Conservation (phyloP, 2,329 filamentous ascomycete species). For the Calonectria fujianensis region DNA sequence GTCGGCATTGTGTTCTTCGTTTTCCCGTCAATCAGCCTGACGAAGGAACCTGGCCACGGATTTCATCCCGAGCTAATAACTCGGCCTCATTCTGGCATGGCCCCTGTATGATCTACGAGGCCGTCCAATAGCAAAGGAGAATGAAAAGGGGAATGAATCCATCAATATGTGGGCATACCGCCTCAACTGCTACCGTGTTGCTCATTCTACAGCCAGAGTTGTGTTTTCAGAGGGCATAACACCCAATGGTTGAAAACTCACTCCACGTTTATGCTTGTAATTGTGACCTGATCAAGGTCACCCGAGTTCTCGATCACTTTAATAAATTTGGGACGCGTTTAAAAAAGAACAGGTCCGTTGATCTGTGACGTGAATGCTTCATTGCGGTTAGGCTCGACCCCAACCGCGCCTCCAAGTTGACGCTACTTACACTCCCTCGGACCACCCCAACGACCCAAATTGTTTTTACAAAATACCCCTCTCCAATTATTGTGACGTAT, state of each 20-base stretch:
- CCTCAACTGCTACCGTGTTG: neutral
- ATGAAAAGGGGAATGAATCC: neutral
- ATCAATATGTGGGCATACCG: slow-evolving; percentile 9
- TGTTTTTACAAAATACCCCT: slow-evolving; percentile 8
- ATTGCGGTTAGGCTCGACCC: neutral
- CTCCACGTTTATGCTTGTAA: neutral
- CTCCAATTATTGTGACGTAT: neutral
- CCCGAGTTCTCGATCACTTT: neutral
- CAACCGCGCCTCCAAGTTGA: neutral
- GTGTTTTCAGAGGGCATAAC: neutral
- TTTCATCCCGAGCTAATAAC: slow-evolving; percentile 10
- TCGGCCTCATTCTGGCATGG: slow-evolving; percentile 4
- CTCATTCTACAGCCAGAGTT: neutral
- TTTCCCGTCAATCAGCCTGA: neutral
- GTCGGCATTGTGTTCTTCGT: neutral
- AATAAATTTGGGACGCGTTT: neutral
- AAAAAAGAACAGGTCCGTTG: neutral
- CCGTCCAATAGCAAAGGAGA: neutral
- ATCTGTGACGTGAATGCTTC: neutral
- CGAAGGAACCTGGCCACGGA: neutral
- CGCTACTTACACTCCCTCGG: slow-evolving; percentile 9
- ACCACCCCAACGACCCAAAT: neutral
- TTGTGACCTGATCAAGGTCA: neutral
- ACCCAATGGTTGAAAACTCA: neutral
- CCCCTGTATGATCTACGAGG: slow-evolving; percentile 1